phyloP scores from a whole-genome alignment of 495 filamentous ascomycete genomes.

The Pseudomonodictys pantanalensis region DNA sequence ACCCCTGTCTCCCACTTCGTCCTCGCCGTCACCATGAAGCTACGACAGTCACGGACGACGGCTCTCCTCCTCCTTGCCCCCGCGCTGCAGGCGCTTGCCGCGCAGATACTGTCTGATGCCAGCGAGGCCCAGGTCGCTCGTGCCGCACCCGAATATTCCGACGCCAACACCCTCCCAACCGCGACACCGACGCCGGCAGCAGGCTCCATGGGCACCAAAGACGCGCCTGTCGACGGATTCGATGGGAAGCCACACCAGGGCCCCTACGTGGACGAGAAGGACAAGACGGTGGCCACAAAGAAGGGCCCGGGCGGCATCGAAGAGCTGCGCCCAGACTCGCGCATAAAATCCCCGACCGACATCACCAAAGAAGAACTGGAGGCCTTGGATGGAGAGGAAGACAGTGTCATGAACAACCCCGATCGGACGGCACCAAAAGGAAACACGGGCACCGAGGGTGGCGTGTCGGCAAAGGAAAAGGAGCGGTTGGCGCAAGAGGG shows the following conservation, averaged over 20 bases:
- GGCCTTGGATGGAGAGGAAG: constrained; percentile 56
- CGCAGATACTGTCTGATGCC: constrained; percentile 27
- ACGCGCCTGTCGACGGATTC: constrained; percentile 90
- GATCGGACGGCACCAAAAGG: constrained; percentile 71
- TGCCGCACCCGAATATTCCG: constrained; percentile 25
- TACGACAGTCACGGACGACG: constrained; percentile 44
- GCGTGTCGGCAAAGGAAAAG: constrained; percentile 79
- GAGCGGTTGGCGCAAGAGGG: constrained; percentile 60
- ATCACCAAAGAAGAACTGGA: constrained; percentile 29
- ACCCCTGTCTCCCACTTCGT: constrained; percentile 18
- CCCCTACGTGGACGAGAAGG: constrained; percentile 56
- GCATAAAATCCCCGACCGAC: constrained; percentile 35
- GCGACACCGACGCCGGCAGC: constrained; percentile 41
- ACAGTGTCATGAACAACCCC: constrained; percentile 90
- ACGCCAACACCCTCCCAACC: constrained; percentile 12
- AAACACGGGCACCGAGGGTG: constrained; percentile 81
- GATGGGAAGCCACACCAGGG: constrained; percentile 94
- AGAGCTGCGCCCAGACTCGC: constrained; percentile 29
- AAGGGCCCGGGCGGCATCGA: constrained; percentile 51
- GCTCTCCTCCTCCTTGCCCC: constrained; percentile 50
- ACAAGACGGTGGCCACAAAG: constrained; percentile 36
- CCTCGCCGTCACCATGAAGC: constrained; percentile 44
- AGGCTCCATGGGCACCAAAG: constrained; percentile 62
- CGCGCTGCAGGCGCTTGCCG: constrained; percentile 34
- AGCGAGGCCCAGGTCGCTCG: constrained; percentile 20